Base-by-base conservation (phyloP, 2,329 filamentous ascomycete genomes). In the Pseudopithomyces maydicus region DNA sequence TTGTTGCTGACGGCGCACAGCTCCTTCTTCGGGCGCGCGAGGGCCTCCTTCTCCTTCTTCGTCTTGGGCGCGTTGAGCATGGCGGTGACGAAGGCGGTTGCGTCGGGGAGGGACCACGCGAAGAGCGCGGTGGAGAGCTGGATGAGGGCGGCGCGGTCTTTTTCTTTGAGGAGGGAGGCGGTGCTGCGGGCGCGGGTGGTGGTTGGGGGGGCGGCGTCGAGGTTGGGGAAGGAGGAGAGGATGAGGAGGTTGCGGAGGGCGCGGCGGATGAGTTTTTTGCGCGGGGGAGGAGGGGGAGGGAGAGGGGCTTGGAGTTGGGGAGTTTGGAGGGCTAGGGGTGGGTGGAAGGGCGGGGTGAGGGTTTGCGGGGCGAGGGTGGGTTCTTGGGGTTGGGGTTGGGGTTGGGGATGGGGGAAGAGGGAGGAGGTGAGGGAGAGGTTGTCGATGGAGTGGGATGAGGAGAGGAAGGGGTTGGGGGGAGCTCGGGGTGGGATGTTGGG, bases 1-100 rank as follows among this genome's bases (percentile, higher is more conserved):
- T 88, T 85, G 68, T 89, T 90, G 1, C 92, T 97, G 71, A 98
- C 93, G 47, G 88, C 89, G 74, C 95, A 99, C 1, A 71, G 56
- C 20, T 68, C 67, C 23, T 73, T 68, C 19, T 74, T 74, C 1
- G 67, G 62, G 2, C 74, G 74, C 14, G 68, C 20, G 54, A 65
- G 36, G 59, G 74, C 54, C 62, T 67, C 58, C 57, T 63, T 80
- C 43, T 83, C 71, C 56, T 67, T 70, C 68, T 77, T 59, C 72
- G 78, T 77, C 79, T 84, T 64, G 75, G 78, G 61, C 77, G 74
- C 65, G 71, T 75, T 65, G 77, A 83, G 65, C 80, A 84, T 57
- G 19, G 64, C 52, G 35, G 57, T 68, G 19, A 75, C 67, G 42
- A 69, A 74, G 5, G 59, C 38, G 10, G 71, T 64, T 1, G 72